Percentiles rank a stretch among this genome's conserved stretches.
Evolutionary conservation across 2,329 filamentous ascomycete genomes (phyloP).

Genomic region (Apiospora rasikravindrae): DNA sequence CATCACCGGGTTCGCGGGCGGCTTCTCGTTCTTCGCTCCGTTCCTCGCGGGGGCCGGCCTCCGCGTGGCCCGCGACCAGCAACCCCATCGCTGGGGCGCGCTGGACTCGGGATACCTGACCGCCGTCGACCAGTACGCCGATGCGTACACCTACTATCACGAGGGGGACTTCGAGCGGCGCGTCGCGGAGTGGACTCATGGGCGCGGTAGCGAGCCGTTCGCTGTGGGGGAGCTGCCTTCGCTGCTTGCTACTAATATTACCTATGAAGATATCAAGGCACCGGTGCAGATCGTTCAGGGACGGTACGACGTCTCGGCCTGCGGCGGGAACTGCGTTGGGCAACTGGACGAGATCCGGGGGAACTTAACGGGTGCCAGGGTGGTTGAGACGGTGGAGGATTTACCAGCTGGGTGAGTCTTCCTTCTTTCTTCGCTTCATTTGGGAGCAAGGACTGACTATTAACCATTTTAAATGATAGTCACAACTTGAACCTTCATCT

Average conservation of each 20-base stretch:
- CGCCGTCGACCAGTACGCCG: constrained; percentile 33
- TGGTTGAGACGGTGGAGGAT: constrained; percentile 35
- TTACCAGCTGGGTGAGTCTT: constrained; percentile 36
- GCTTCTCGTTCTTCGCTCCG: constrained; percentile 34
- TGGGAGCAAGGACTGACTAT: too few species aligned
- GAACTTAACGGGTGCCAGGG: constrained; percentile 29
- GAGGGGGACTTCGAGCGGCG: constrained; percentile 32
- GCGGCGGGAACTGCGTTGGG: constrained; percentile 37
- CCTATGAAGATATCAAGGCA: constrained; percentile 30
- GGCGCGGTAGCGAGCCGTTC: constrained; percentile 36
- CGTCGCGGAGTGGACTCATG: constrained; percentile 36
- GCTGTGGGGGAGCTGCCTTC: constrained; percentile 37
- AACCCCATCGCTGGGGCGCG: constrained; percentile 34
- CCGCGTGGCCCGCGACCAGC: constrained; percentile 32
- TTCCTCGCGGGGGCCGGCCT: constrained; percentile 36
- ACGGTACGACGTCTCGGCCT: constrained; percentile 37
- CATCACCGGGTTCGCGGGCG: constrained; percentile 36
- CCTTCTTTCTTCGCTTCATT: not conserved
- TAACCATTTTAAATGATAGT: constrained; percentile 20
- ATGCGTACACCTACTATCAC: constrained; percentile 36
- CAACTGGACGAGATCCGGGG: constrained; percentile 27
- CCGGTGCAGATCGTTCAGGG: constrained; percentile 36
- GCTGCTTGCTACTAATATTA: constrained; percentile 31
- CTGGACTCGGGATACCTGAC: constrained; percentile 36
- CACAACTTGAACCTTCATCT: constrained; percentile 38